A percentile compares a stretch with the other conserved stretches of the same genome.
Evolutionary conservation across 768 basidiomycete genomes (phyloP).

Genomic region (Boletus fagicola): DNA sequence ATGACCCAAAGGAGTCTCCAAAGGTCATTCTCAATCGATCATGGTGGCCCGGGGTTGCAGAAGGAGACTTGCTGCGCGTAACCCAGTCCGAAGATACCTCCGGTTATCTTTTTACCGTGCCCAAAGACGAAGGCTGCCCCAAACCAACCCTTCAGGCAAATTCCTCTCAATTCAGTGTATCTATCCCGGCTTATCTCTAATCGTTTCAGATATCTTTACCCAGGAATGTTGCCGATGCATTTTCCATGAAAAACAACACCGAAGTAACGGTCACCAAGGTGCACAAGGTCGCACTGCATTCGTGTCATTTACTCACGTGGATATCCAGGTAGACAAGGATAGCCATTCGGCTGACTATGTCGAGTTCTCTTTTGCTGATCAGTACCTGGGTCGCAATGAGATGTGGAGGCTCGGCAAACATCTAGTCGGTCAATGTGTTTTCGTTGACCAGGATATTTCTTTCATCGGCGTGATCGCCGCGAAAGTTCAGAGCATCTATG

Average conservation of each 20-base stretch:
- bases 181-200: not conserved
- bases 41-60: constrained; percentile 74
- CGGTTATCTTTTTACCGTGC: constrained; percentile 64
- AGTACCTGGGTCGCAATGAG: constrained; percentile 92
- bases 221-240: constrained; percentile 67
- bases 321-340: constrained; percentile 60
- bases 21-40: constrained; percentile 68
- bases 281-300: not conserved
- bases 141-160: constrained; percentile 67
- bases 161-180: not conserved
- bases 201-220: constrained; percentile 67
- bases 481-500: constrained; percentile 77
- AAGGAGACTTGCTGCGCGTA: constrained; percentile 72
- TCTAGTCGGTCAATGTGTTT: constrained; percentile 77
- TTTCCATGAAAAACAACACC: constrained; percentile 65
- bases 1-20: constrained; percentile 60
- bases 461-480: constrained; percentile 83
- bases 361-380: constrained; percentile 91
- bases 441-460: constrained; percentile 78
- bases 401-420: constrained; percentile 94
- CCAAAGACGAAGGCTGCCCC: constrained; percentile 56
- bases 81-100: constrained; percentile 40
- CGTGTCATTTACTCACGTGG: constrained; percentile 14
- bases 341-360: constrained; percentile 70
- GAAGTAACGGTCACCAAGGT: constrained; percentile 76